phyloP scores from a whole-genome alignment of 371 early-diverging fungal species.

The Actinomucor elegans region DNA sequence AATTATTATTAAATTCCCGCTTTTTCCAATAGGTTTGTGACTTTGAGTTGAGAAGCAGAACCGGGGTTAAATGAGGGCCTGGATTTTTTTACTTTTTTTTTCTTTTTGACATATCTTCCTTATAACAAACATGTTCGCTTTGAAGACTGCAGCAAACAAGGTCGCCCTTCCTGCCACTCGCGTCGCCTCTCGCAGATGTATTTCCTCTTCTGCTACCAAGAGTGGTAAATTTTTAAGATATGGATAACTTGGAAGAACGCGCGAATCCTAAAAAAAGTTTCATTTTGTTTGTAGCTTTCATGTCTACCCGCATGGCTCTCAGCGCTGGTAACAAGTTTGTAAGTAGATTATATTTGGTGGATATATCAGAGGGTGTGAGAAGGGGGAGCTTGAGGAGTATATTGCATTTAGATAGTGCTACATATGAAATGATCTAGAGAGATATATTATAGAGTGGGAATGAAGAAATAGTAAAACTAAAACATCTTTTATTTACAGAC shows the following conservation, averaged over 20 bases:
- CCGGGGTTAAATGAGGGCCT: slow-evolving; percentile 18
- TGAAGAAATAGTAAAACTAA: no score
- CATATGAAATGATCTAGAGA: no score
- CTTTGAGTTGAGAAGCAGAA: slow-evolving; percentile 3
- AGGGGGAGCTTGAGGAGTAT: no score
- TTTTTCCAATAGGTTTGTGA: slow-evolving; percentile 1
- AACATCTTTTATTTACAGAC: slow-evolving; percentile 34
- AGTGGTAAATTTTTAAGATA: slow-evolving; percentile 27
- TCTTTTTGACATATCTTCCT: slow-evolving; percentile 12
- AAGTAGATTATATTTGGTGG: slow-evolving; percentile 12
- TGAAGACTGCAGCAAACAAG: slow-evolving; percentile 52
- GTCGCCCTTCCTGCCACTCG: slow-evolving; percentile 48
- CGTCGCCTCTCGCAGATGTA: slow-evolving; percentile 49
- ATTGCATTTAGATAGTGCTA: no score
- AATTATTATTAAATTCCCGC: no score
- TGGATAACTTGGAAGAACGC: no score
- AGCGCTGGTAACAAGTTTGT: slow-evolving; percentile 47
- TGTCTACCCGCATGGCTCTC: slow-evolving; percentile 45
- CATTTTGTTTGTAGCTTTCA: slow-evolving; percentile 20
- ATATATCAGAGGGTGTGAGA: no score
- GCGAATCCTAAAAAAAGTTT: background rate
- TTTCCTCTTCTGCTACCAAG: slow-evolving; percentile 39
- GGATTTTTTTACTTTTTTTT: slow-evolving; percentile 13
- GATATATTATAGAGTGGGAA: no score
- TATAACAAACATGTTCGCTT: slow-evolving; percentile 41